Evolutionary conservation across 2,329 filamentous ascomycete genomes (phyloP), one percentile per base, ranked within the genome.

Genomic region (Chlorencoelia australis): DNA sequence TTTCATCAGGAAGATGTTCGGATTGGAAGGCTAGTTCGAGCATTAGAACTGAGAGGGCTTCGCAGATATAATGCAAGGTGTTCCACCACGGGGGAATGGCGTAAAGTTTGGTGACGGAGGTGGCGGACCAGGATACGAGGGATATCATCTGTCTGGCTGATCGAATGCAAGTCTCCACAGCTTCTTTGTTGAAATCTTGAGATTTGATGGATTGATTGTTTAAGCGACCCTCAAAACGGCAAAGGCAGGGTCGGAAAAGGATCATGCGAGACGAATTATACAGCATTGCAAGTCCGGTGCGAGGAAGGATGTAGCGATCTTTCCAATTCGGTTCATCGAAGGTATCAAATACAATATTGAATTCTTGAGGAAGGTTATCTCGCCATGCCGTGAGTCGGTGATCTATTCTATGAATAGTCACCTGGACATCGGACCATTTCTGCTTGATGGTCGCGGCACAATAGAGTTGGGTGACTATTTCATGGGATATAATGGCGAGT

Each of bases 161-260:
- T 4, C 36, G 29, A 10, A 53, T 39, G 22, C 49, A 53, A 2
- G 9, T 40, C 28, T 41, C 18, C 2, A 46, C 50, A 3, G 40
- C 37, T 22, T 47, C 24, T 21, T 45, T 39, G 15, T 46, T 46
- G 33, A 51, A 53, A n/a, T 40, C 32, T 28, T 39, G 41, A 6
- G 40, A 35, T 15, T 29, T 29, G 8, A 44, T 27, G 9, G 39
- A 37, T 10, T 48, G 41, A n/a, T 40, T 27, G 13, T 32, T 22
- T 1, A 50, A 35, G 7, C 49, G 38, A 6, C 38, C 38, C 14
- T 51, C 43, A 25, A 51, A 48, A 2, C 42, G 47, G 21, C 51
- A 53, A 3, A 53, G 42, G 30, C 41, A 52, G 2, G 51, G 51
- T 13, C 51, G 47, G 21, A 48, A 52, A 9, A 53, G 37, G 13